Base-by-base conservation (phyloP, 2,329 filamentous ascomycete genomes). In the Zymoseptoria tritici region DNA sequence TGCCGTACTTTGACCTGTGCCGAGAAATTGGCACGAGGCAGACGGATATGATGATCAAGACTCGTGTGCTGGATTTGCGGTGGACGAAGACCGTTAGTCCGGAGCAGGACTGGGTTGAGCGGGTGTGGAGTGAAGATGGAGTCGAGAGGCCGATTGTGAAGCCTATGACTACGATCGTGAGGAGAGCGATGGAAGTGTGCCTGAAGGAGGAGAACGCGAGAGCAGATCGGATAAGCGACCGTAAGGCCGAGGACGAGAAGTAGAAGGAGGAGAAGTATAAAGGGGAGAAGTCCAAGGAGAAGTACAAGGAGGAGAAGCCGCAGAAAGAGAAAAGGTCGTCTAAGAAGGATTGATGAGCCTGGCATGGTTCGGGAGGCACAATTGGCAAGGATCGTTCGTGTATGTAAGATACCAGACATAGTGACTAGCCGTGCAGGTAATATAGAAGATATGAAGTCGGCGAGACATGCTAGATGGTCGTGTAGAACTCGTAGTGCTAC, bases 1-100 rank as follows among this genome's bases (percentile, higher is more conserved):
- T 63, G 24, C 62, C 62, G 5, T 64, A 64, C 52, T 64, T 64
- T 24, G 57, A 62, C 29, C 56, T 64, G 5, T 64, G 62, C 54
- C 49, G 57, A 11, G 62, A 64, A 19, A 60, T 64, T 55, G 62
- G 62, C 22, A 64, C 61, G 4, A 56, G 55, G 9, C 58, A 62
- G 54, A 59, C 61, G 1, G 61, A 64, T 24, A 59, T 59, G 11
- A 64, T 64, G 61, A 61, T 64, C 31, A 63, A 64, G 54, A 62
- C 62, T 24, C 57, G 62, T 49, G 62, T 64, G 3, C 54, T 64
- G 19, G 62, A 64, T n/a, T 46, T 64, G 50, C 52, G 62, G 16
- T 64, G 62, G 62, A 64, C 61, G 16, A 61, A 55, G 49, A 63
- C 60, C 13, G 55, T 64, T 2, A 56, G 58, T 11, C 54, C 54